Base-by-base conservation (phyloP, 1,139 yeast genomes). In the Blastobotrys malaysiensis region DNA sequence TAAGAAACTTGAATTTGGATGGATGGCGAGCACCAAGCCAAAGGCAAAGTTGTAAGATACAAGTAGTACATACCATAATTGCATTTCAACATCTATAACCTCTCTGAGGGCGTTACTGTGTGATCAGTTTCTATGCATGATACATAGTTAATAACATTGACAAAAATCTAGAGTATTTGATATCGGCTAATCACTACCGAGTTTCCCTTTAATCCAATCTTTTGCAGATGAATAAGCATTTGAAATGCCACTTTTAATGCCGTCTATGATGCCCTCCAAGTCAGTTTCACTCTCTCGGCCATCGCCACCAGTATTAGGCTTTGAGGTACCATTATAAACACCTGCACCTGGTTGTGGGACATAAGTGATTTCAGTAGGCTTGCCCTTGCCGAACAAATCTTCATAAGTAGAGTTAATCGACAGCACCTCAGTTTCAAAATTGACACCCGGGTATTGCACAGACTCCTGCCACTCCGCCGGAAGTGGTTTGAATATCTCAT, bases 401-500 rank as follows among this genome's bases (percentile, higher is more conserved):
- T 68, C 72, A 52, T 68, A 71, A 0, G 73, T 68, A 1, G 74
- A 68, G 43, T 66, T 63, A 45, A 65, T 64, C 36, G 60, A 52
- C 46, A 70, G 55, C 31, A 65, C 56, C 44, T 63, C 67, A 3
- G 65, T 61, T 11, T 63, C 75, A 58, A 78, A 85, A 1, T 74
- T 69, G 43, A 84, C 80, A 57, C 79, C 77, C 0, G 95, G 95
- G 64, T 84, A 88, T 7, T 61, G 65, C 45, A 59, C 64, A 0
- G 63, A 57, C 64, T 86, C 95, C 14, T 59, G 63, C 93, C 93
- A 86, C 46, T 72, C 74, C 0, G 63, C 55, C 0, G 80, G 77
- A 22, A 86, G 68, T 0, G 67, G 50, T 13, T 52, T 53, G 45
- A 69, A 55, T 0, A 63, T 59, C 18, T 62, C 55, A 13, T 55